These are phyloP conservation scores for Platanthera guangdongensis DNA, from an alignment of 106 monocot species.

Conservation along the genomic window DNA sequence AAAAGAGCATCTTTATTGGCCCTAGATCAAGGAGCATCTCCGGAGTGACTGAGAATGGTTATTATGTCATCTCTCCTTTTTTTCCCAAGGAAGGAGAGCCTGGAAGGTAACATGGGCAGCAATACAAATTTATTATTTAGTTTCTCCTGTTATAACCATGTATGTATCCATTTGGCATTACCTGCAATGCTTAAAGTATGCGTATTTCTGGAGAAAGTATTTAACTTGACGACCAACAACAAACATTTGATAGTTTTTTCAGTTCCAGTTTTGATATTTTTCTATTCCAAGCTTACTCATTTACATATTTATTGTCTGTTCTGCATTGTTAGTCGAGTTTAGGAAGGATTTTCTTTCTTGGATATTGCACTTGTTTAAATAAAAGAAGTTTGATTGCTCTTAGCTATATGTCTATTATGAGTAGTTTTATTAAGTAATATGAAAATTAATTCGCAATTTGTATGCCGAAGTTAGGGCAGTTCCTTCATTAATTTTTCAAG, in stretches of 20 bases:
- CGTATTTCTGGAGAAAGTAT: not conserved
- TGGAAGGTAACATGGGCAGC: slow-evolving; percentile 35
- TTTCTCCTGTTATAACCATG: not conserved
- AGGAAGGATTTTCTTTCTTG: too few relatives aligned
- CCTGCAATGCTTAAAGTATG: not conserved
- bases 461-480: not conserved
- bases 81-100: slow-evolving; percentile 34
- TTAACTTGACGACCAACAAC: too few relatives aligned
- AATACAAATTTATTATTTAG: not conserved
- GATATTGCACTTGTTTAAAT: too few relatives aligned
- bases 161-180: not conserved
- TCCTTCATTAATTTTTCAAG: not conserved
- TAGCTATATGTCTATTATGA: not conserved
- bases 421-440: not conserved
- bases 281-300: too few relatives aligned
- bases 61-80: slow-evolving; percentile 77
- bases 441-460: not conserved
- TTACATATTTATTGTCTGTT: too few relatives aligned
- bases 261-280: too few relatives aligned
- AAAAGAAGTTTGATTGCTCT: not conserved
- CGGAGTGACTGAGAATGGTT: slow-evolving; percentile 90
- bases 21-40: slow-evolving; percentile 96
- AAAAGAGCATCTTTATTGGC: slow-evolving; percentile 62
- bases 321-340: too few relatives aligned
- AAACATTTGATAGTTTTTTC: too few relatives aligned